Evolutionary conservation across 192 early-diverging fungal genomes (phyloP).

Genomic region (Phlyctochytrium arcticum): DNA sequence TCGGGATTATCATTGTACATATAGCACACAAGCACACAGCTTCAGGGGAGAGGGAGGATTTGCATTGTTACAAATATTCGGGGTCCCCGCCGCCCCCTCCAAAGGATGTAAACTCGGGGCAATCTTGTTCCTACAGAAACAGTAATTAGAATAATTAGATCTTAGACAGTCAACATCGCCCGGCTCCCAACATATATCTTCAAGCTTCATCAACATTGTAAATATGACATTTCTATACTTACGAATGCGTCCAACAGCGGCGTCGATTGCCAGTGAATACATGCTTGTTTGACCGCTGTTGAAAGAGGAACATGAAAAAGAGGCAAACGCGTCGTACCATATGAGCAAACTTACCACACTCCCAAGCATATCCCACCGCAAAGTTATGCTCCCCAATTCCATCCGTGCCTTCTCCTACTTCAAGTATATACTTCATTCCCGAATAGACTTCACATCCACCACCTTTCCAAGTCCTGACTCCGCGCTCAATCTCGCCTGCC

Average conservation of each 20-base stretch:
- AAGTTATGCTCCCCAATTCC: slow-evolving; percentile 56
- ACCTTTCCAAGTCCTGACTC: slow-evolving; percentile 65
- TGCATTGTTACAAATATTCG: no score
- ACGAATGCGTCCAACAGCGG: slow-evolving; percentile 10
- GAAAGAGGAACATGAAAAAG: neutral
- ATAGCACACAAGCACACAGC: no score
- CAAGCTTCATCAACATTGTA: no score
- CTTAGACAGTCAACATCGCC: neutral
- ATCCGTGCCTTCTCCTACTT: slow-evolving; percentile 59
- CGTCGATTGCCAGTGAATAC: slow-evolving; percentile 68
- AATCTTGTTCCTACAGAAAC: neutral
- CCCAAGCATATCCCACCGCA: slow-evolving; percentile 70
- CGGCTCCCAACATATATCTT: no score
- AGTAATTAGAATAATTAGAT: neutral
- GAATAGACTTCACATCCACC: no score
- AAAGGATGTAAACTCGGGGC: neutral
- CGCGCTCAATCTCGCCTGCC: slow-evolving; percentile 58
- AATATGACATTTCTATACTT: no score
- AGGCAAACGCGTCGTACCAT: neutral
- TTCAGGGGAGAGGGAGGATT: no score
- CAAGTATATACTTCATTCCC: no score
- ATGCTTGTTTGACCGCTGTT: slow-evolving; percentile 44
- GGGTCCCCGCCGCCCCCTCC: neutral
- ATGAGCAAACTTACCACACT: slow-evolving; percentile 28
- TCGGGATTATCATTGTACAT: no score